These are phyloP conservation scores for Carallia brachiata DNA, from an alignment of 345 rosid genomes.

Conservation along the genomic window DNA sequence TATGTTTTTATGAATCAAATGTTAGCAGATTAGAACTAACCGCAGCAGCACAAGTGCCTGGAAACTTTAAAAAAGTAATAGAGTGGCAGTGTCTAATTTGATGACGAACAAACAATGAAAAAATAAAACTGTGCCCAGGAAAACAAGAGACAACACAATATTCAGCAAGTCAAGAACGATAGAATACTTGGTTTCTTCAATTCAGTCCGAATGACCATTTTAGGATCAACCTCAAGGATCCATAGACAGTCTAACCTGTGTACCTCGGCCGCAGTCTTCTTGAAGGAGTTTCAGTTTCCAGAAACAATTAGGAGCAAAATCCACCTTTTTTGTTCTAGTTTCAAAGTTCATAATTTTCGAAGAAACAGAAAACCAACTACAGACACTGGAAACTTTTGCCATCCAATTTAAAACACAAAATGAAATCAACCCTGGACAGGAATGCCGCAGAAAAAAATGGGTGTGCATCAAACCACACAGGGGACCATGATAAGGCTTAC, in stretches of 20 bases:
- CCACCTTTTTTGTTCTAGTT: constrained; percentile 1
- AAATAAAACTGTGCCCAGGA: not conserved
- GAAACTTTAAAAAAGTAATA: not conserved
- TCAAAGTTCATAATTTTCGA: not conserved
- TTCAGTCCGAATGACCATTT: too few species aligned
- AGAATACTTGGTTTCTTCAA: too few species aligned
- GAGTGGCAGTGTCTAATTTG: not conserved
- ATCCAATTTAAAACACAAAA: not conserved
- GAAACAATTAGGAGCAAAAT: not conserved
- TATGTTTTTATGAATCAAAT: not conserved
- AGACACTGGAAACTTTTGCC: not conserved
- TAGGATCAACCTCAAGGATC: too few species aligned
- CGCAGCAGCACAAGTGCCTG: too few species aligned
- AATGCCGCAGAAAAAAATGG: too few species aligned
- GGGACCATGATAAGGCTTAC: constrained; percentile 36
- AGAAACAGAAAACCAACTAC: not conserved
- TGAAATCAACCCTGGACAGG: not conserved
- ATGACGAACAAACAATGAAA: not conserved
- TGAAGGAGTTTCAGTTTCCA: not conserved
- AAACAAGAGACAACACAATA: too few species aligned
- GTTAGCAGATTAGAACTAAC: not conserved
- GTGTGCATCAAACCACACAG: not conserved
- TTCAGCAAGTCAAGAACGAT: too few species aligned
- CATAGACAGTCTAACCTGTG: too few species aligned
- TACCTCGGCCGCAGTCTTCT: not conserved